These are phyloP conservation scores for Heterobasidion occidentale DNA, from an alignment of 1,284 basidiomycete genomes.

Conservation along the genomic window DNA sequence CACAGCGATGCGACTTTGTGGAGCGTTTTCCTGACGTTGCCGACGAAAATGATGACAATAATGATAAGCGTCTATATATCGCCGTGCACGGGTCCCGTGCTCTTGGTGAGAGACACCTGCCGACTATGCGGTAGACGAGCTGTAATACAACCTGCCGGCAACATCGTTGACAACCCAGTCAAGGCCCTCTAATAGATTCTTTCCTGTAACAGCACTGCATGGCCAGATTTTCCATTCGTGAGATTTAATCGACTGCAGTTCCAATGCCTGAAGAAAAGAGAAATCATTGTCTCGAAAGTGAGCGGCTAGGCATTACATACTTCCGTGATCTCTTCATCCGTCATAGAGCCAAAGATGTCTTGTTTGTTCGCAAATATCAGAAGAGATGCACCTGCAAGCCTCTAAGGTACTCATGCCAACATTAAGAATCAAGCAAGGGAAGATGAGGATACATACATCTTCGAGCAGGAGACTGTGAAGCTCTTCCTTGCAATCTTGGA, in stretches of 20 bases:
- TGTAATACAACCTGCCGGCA: constrained; percentile 73
- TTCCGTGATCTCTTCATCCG: constrained; percentile 73
- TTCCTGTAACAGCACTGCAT: constrained; percentile 88
- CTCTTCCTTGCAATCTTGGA: constrained; percentile 86
- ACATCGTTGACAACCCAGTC: constrained; percentile 96
- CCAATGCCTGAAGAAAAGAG: constrained; percentile 51
- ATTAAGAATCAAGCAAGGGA: constrained; percentile 8
- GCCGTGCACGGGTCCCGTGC: not conserved
- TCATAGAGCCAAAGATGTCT: constrained; percentile 86
- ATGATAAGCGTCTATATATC: too few species aligned
- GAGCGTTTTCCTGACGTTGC: too few species aligned
- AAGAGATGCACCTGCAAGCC: constrained; percentile 89
- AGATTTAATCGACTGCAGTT: constrained; percentile 69
- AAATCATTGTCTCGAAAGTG: constrained; percentile 2
- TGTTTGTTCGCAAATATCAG: constrained; percentile 99
- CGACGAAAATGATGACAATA: too few species aligned
- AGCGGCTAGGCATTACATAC: constrained; percentile 35
- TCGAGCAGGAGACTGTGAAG: constrained; percentile 81
- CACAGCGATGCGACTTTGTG: too few species aligned
- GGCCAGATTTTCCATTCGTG: constrained; percentile 90
- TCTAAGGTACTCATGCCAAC: constrained; percentile 34
- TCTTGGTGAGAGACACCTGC: too few species aligned
- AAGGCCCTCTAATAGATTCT: constrained; percentile 78
- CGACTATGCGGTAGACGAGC: constrained; percentile 4
- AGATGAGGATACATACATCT: constrained; percentile 60